These are phyloP conservation scores for Orobanche coerulescens DNA, from an alignment of 257 asterid genomes.

Conservation along the genomic window DNA sequence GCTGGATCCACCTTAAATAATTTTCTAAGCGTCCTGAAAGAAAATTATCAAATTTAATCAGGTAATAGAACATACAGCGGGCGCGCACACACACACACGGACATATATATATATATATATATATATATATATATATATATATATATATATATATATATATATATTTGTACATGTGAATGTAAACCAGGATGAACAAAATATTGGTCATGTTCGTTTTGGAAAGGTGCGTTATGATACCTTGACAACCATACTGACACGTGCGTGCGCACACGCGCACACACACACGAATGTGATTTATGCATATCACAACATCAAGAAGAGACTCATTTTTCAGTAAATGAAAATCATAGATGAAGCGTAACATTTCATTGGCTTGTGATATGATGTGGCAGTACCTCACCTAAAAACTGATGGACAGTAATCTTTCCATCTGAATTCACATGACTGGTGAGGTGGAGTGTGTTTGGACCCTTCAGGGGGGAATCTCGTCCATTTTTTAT, in stretches of 20 bases:
- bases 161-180: not conserved
- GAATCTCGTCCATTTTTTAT: conserved; percentile 82
- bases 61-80: not conserved
- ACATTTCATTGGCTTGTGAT: not conserved
- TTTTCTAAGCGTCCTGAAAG: conserved; percentile 71
- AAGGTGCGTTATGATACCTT: not conserved
- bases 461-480: conserved; percentile 85
- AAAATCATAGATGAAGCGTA: not conserved
- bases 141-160: too few species aligned
- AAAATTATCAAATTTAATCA: not conserved
- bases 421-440: conserved; percentile 93
- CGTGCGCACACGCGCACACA: not conserved
- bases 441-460: conserved; percentile 89
- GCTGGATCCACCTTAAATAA: conserved; percentile 93
- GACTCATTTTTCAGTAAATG: too few species aligned
- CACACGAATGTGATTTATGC: not conserved
- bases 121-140: too few species aligned
- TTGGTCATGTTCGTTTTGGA: not conserved
- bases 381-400: conserved; percentile 35
- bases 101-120: too few species aligned
- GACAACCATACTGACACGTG: not conserved
- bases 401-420: conserved; percentile 93
- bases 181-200: not conserved
- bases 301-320: not conserved
- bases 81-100: too few species aligned